These are phyloP conservation scores for Lachancea fermentati DNA, from an alignment of 805 yeast genomes.

Conservation along the genomic window DNA sequence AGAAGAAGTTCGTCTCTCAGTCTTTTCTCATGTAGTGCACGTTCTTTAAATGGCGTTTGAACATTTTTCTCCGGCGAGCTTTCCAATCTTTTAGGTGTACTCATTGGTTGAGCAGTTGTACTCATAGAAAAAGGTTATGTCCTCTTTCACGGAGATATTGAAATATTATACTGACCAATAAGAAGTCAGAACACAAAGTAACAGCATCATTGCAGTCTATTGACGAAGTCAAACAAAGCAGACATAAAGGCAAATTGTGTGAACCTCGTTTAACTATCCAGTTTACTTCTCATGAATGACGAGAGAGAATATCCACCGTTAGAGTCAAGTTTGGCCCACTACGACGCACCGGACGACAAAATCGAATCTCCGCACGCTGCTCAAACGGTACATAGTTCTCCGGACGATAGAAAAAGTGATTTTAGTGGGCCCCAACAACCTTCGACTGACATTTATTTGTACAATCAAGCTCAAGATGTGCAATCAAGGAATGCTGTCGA, in stretches of 20 bases:
- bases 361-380: neutral
- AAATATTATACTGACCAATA: constrained; percentile 9
- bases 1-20: constrained; percentile 17
- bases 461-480: constrained; percentile 15
- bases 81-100: neutral
- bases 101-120: neutral
- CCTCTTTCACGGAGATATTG: constrained; percentile 1
- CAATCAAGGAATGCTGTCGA: neutral
- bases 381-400: neutral
- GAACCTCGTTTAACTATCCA: no score
- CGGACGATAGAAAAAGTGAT: constrained; percentile 1
- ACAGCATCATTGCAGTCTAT: neutral
- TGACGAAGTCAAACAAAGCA: no score
- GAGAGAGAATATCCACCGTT: constrained; percentile 17
- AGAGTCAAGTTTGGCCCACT: constrained; percentile 12
- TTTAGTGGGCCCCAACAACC: constrained; percentile 5
- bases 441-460: constrained; percentile 18
- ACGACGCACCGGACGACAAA: constrained; percentile 1
- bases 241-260: no score
- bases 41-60: constrained; percentile 22
- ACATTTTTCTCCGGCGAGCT: neutral
- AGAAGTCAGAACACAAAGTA: constrained; percentile 2
- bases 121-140: neutral
- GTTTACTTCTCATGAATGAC: constrained; percentile 1
- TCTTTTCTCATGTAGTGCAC: constrained; percentile 22